Evolutionary conservation across 176 grass and related monocot genomes (phyloP), one percentile per base, ranked within the genome.

Genomic region (Rhynchospora tenuis): DNA sequence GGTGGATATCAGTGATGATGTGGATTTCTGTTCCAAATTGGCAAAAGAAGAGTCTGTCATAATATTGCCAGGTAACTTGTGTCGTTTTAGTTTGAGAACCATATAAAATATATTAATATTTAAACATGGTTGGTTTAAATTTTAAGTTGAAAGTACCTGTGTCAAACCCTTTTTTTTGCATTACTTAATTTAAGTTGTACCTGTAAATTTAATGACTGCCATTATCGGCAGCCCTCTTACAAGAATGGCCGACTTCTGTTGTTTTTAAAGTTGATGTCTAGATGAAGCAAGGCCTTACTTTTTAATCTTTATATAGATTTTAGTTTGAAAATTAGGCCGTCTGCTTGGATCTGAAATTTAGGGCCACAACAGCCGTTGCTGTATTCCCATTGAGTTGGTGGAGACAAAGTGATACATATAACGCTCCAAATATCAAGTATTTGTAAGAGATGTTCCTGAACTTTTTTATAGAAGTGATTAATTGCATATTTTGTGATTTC

Each of bases 11-110:
- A 51, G 23, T 75, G 92, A 91, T 52, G 94, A 97, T 83, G 9
- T 91, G 44, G 90, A 97, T 70, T 94, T 97, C 83, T 94, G 92
- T 86, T 87, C 67, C 38, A 92, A 59, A 67, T 70, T 97, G 83
- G 92, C 92, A 16, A 94, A 92, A 86, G 92, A 97, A 76, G 90
- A 97, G 19, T 89, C 90, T 0, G 87, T 97, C 15, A 88, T 97
- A 79, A 64, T 98, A 55, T 85, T 84, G 28, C 95, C 92, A 91
- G 95, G 92, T 94, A 87, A 79, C 64, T 64, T 59, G 59, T 16
- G 67, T 9, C 27, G 0, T 38, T 52, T 19, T 43, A 5, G 15
- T 79, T 55, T 26, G 13, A 11, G 26, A 15, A 15, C 8, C 42
- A 26, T 65, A 0, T 7, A 19, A 31, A 31, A 10, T 26, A 79